These are phyloP conservation scores for Parasarocladium wereldwijsianum DNA, from an alignment of 2,329 filamentous ascomycete species.

Conservation along the genomic window DNA sequence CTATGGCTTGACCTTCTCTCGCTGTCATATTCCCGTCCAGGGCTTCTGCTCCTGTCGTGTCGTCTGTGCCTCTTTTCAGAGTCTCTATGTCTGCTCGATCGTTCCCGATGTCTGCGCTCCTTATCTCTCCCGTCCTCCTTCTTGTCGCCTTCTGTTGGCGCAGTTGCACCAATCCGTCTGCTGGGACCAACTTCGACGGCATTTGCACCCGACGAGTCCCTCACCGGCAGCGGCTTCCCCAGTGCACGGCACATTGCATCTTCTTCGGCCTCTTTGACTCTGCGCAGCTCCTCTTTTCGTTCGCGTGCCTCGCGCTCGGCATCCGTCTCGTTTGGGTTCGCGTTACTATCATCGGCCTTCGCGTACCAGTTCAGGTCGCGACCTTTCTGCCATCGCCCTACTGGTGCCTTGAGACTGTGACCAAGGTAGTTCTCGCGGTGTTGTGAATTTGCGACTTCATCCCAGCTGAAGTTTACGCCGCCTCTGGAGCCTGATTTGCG, in stretches of 20 bases:
- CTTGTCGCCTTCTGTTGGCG: slow-evolving; percentile 9
- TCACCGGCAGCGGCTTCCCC: slow-evolving; percentile 56
- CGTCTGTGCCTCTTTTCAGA: slow-evolving; percentile 15
- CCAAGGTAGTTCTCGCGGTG: slow-evolving; percentile 87
- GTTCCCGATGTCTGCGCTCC: slow-evolving; percentile 13
- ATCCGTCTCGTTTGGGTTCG: slow-evolving; percentile 38
- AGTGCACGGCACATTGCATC: slow-evolving; percentile 76
- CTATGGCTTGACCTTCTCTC: slow-evolving; percentile 15
- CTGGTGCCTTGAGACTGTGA: slow-evolving; percentile 81
- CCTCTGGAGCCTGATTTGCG: slow-evolving; percentile 85
- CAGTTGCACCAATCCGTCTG: slow-evolving; percentile 20
- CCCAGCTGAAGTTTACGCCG: slow-evolving; percentile 93
- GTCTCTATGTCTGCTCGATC: slow-evolving; percentile 15
- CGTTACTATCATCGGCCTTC: slow-evolving; percentile 32
- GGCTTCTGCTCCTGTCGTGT: slow-evolving; percentile 22
- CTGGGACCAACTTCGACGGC: slow-evolving; percentile 45
- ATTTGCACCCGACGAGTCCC: slow-evolving; percentile 48
- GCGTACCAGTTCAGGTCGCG: slow-evolving; percentile 53
- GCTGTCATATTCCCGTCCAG: slow-evolving; percentile 13
- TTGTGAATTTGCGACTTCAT: slow-evolving; percentile 72
- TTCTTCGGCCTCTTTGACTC: slow-evolving; percentile 81
- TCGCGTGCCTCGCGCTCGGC: slow-evolving; percentile 45
- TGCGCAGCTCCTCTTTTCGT: slow-evolving; percentile 62
- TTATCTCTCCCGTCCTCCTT: slow-evolving; percentile 4
- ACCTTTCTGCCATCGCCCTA: slow-evolving; percentile 81